Conservation (phyloP, 176 grass and related monocot genomes). For the Aegilops bicornis region DNA sequence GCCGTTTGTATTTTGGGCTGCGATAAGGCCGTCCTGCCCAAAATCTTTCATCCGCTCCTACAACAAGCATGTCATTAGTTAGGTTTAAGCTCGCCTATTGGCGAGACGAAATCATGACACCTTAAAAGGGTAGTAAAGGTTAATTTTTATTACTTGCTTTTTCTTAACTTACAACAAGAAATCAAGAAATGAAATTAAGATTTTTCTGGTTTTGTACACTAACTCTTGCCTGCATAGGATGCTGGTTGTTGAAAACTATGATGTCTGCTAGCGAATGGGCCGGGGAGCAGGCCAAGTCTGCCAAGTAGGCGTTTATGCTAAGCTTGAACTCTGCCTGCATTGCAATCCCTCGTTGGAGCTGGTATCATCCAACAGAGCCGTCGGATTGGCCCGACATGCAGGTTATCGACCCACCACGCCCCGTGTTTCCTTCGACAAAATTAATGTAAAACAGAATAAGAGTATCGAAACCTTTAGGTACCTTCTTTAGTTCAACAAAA, state of each 20-base stretch:
- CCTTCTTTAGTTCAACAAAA: no score
- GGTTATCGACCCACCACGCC: constrained; percentile 41
- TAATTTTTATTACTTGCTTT: no score
- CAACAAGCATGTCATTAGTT: no score
- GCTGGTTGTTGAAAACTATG: constrained; percentile 53
- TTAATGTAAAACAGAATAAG: no score
- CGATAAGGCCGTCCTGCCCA: constrained; percentile 2
- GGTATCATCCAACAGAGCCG: background rate
- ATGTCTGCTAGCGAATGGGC: constrained; percentile 49
- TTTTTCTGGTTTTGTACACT: no score
- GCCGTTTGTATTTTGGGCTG: constrained; percentile 30
- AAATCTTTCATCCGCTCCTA: constrained; percentile 3
- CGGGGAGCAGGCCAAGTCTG: constrained; percentile 39
- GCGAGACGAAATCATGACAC: no score
- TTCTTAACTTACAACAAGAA: no score
- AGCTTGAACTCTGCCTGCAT: constrained; percentile 56
- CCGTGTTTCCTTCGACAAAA: constrained; percentile 15
- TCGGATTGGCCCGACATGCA: constrained; percentile 30
- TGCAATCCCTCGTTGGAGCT: background rate
- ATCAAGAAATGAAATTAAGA: no score
- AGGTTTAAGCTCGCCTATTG: no score
- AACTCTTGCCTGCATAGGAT: no score
- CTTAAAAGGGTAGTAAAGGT: no score
- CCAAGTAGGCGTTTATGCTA: constrained; percentile 43
- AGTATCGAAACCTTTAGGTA: no score